Evolutionary conservation across 805 yeast genomes (phyloP).

Genomic region (Deakozyma indianensis): DNA sequence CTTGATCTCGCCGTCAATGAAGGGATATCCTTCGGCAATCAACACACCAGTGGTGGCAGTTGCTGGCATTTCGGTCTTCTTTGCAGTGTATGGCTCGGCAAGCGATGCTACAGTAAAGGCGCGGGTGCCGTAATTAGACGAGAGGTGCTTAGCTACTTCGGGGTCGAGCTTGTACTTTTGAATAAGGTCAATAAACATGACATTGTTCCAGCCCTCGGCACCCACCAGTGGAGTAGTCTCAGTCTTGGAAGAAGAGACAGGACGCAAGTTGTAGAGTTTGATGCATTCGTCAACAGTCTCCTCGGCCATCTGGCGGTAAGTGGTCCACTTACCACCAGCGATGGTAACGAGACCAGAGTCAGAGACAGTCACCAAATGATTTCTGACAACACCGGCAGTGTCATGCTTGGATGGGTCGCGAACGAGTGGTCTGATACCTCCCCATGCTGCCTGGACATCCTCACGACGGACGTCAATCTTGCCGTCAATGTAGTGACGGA

Average conservation of each 20-base stretch:
- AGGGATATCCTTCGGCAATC: slow-evolving; percentile 57
- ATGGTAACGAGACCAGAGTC: slow-evolving; percentile 71
- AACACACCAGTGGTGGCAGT: slow-evolving; percentile 21
- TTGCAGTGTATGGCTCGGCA: slow-evolving; percentile 15
- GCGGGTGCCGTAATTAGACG: slow-evolving; percentile 80
- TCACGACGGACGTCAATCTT: slow-evolving; percentile 79
- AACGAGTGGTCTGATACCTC: slow-evolving; percentile 91
- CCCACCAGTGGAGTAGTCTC: slow-evolving; percentile 43
- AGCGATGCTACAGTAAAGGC: slow-evolving; percentile 56
- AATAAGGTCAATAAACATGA: slow-evolving; percentile 62
- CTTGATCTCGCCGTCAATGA: slow-evolving; percentile 71
- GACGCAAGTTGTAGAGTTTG: slow-evolving; percentile 28
- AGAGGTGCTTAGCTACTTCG: slow-evolving; percentile 64
- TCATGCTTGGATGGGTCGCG: slow-evolving; percentile 48
- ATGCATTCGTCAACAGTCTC: slow-evolving; percentile 73
- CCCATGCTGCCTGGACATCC: slow-evolving; percentile 91
- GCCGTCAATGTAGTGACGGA: slow-evolving; percentile 63
- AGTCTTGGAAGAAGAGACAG: slow-evolving; percentile 36
- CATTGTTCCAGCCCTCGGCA: slow-evolving; percentile 63
- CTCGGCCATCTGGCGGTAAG: slow-evolving; percentile 95
- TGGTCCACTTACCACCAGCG: slow-evolving; percentile 97
- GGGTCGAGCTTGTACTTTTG: slow-evolving; percentile 65
- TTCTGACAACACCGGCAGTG: slow-evolving; percentile 84
- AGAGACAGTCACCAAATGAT: slow-evolving; percentile 64
- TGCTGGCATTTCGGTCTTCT: slow-evolving; percentile 15